Percentiles rank a stretch among this genome's conserved stretches.
Evolutionary conservation across 257 asterid species (phyloP).

Genomic region (Ajuga chamaepitys): DNA sequence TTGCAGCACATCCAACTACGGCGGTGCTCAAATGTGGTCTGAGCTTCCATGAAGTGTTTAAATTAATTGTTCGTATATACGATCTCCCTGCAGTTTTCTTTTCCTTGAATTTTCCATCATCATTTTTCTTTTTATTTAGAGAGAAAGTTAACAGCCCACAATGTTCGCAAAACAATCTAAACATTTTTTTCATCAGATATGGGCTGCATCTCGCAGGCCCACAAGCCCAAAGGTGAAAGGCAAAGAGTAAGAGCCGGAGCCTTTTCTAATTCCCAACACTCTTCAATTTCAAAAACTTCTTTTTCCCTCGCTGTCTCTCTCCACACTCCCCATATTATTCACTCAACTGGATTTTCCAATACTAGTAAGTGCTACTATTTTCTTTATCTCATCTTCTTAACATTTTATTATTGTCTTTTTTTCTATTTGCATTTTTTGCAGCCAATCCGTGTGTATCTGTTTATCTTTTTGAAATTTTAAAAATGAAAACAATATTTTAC

Average conservation of each 20-base stretch:
- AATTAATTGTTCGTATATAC: too few species aligned
- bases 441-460: neutral
- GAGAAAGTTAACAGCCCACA: too few species aligned
- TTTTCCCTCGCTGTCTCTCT: constrained; percentile 11
- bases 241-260: too few species aligned
- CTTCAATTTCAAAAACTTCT: constrained; percentile 1
- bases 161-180: too few species aligned
- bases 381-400: neutral
- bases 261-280: neutral
- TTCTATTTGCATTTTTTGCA: neutral
- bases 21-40: too few species aligned
- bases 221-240: neutral
- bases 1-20: too few species aligned
- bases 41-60: too few species aligned
- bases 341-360: neutral
- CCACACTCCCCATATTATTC: neutral
- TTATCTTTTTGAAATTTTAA: neutral
- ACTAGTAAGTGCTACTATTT: neutral
- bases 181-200: too few species aligned
- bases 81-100: too few species aligned
- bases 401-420: neutral
- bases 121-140: too few species aligned
- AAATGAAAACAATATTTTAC: neutral
- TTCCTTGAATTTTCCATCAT: too few species aligned
- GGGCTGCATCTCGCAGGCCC: neutral